Evolutionary conservation across 257 asterid genomes (phyloP).

Genomic region (Solanum infundibuliforme): DNA sequence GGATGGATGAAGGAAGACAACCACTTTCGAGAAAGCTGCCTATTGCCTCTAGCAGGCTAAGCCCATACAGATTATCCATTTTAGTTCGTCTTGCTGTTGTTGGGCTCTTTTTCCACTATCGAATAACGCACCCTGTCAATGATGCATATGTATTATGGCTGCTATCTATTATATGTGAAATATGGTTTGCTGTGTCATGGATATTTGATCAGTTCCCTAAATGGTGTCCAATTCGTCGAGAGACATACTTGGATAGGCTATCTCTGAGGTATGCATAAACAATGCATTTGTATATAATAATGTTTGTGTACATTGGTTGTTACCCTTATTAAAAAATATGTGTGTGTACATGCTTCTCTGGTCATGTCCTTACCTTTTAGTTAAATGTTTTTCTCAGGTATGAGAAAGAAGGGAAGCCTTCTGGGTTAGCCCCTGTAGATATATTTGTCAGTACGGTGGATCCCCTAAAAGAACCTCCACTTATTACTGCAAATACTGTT

Average conservation of each 20-base stretch:
- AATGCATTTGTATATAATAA: neutral
- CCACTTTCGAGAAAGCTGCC: slow-evolving; percentile 91
- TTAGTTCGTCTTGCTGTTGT: slow-evolving; percentile 66
- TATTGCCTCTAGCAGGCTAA: slow-evolving; percentile 83
- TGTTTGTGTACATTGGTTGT: neutral
- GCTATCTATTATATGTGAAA: slow-evolving; percentile 84
- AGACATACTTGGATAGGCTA: slow-evolving; percentile 82
- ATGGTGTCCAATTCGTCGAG: slow-evolving; percentile 85
- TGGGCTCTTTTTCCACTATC: slow-evolving; percentile 79
- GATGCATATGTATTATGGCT: slow-evolving; percentile 95
- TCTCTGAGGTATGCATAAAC: slow-evolving; percentile 50
- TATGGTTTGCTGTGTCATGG: slow-evolving; percentile 96
- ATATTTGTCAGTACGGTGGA: slow-evolving; percentile 94
- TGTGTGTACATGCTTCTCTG: neutral
- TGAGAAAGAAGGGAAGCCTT: slow-evolving; percentile 91
- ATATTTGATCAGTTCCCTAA: slow-evolving; percentile 88
- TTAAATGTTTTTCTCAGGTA: slow-evolving; percentile 42
- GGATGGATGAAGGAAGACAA: slow-evolving; percentile 98
- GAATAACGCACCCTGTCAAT: slow-evolving; percentile 79
- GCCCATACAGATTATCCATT: slow-evolving; percentile 81
- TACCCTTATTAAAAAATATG: neutral
- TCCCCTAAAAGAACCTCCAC: slow-evolving; percentile 94
- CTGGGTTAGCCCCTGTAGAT: slow-evolving; percentile 78
- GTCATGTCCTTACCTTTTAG: neutral
- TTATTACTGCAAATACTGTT: slow-evolving; percentile 91